Conservation (phyloP, 2,329 filamentous ascomycete genomes). For the Talaromyces amestolkiae region DNA sequence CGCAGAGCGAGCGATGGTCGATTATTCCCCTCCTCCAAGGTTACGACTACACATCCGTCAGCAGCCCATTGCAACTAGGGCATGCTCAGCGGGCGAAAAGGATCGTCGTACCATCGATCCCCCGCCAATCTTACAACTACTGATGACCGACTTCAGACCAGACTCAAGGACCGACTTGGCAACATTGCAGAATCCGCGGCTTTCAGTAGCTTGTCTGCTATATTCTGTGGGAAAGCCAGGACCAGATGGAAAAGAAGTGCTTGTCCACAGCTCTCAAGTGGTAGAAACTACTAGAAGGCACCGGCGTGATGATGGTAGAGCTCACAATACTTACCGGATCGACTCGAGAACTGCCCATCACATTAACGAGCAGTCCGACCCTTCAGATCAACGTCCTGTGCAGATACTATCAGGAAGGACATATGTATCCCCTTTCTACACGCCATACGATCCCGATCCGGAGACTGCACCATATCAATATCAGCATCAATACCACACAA, state of each 20-base stretch:
- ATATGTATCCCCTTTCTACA: conserved; percentile 44
- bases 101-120: conserved; percentile 49
- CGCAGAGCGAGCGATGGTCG: conserved; percentile 26
- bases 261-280: conserved; percentile 20
- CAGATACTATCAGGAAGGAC: conserved; percentile 39
- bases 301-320: conserved; percentile 17
- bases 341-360: background rate
- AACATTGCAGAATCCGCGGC: conserved; percentile 40
- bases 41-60: conserved; percentile 46
- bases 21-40: conserved; percentile 24
- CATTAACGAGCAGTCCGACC: background rate
- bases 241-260: conserved; percentile 20
- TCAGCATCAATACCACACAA: background rate
- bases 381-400: conserved; percentile 21
- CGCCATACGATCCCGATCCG: conserved; percentile 44
- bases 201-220: conserved; percentile 46
- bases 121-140: conserved; percentile 48
- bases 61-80: conserved; percentile 47
- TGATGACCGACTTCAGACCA: conserved; percentile 45
- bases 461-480: conserved; percentile 35
- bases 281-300: conserved; percentile 14
- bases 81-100: conserved; percentile 47
- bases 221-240: conserved; percentile 31
- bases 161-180: conserved; percentile 36
- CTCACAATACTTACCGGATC: background rate